Conservation (phyloP, 192 early-diverging fungal genomes). For the Geranomyces variabilis region DNA sequence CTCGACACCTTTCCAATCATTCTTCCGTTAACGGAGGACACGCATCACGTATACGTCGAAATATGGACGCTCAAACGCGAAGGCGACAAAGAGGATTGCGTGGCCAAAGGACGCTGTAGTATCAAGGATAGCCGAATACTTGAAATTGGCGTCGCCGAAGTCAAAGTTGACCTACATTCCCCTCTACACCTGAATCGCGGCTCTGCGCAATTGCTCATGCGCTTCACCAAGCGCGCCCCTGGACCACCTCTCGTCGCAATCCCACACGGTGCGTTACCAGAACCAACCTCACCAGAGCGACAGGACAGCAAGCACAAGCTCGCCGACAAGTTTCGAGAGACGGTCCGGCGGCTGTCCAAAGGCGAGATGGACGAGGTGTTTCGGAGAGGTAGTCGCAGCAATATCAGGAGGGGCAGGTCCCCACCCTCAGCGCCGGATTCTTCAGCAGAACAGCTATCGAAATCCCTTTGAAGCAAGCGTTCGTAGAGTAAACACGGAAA, state of each 20-base stretch:
- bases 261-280: conserved; percentile 23
- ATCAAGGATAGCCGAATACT: conserved; percentile 18
- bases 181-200: conserved; percentile 19
- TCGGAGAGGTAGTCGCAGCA: neutral
- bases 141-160: conserved; percentile 16
- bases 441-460: conserved; percentile 5
- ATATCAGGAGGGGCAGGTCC: neutral
- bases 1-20: conserved; percentile 28
- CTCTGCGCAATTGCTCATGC: conserved; percentile 10
- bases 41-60: conserved; percentile 30
- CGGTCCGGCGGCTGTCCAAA: conserved; percentile 13
- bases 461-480: neutral
- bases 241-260: conserved; percentile 28
- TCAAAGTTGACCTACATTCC: conserved; percentile 30
- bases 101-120: conserved; percentile 23
- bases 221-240: conserved; percentile 13
- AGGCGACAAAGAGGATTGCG: conserved; percentile 34
- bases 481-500: too few species aligned
- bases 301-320: conserved; percentile 12
- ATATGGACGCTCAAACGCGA: conserved; percentile 25
- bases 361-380: conserved; percentile 17
- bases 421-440: neutral
- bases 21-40: conserved; percentile 18
- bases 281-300: conserved; percentile 25
- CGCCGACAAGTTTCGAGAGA: conserved; percentile 25